A percentile compares a stretch with the other conserved stretches of the same genome.
phyloP scores from a whole-genome alignment of 1,139 yeast species.

The Protomyces gravidus region DNA sequence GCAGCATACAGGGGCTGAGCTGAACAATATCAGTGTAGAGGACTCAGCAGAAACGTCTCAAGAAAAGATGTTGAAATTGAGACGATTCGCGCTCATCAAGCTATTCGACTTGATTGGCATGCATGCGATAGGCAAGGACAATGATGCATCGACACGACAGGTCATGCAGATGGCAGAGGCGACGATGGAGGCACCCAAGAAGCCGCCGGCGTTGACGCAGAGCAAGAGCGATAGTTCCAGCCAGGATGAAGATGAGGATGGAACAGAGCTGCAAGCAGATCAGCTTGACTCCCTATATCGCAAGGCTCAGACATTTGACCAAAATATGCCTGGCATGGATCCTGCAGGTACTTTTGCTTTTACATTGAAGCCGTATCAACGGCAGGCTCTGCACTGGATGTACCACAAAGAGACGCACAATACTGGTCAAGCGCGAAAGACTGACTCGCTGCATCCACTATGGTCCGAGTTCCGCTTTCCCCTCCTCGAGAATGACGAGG shows the following conservation, averaged over 20 bases:
- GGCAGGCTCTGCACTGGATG: slow-evolving; percentile 45
- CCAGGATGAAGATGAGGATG: slow-evolving; percentile 39
- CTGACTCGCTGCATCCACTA: slow-evolving; percentile 72
- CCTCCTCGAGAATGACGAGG: slow-evolving; percentile 34
- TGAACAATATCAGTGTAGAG: slow-evolving; percentile 1
- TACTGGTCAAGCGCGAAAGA: slow-evolving; percentile 38
- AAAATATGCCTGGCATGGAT: slow-evolving; percentile 56
- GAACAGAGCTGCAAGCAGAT: slow-evolving; percentile 45
- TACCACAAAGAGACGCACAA: slow-evolving; percentile 53
- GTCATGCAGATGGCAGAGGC: slow-evolving; percentile 40
- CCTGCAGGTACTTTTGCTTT: slow-evolving; percentile 56
- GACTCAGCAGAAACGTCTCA: slow-evolving; percentile 35
- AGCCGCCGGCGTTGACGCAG: neutral
- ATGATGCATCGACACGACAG: slow-evolving; percentile 34
- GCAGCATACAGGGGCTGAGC: slow-evolving; percentile 27
- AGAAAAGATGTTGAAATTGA: slow-evolving; percentile 52
- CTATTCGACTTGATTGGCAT: slow-evolving; percentile 53
- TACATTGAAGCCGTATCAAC: slow-evolving; percentile 65
- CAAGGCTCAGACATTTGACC: slow-evolving; percentile 50
- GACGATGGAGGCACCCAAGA: slow-evolving; percentile 32
- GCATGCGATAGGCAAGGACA: slow-evolving; percentile 36
- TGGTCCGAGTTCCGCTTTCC: slow-evolving; percentile 87
- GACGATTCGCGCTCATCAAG: slow-evolving; percentile 56
- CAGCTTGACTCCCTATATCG: slow-evolving; percentile 73
- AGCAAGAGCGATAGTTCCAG: neutral